These are phyloP conservation scores for Neofusicoccum sp. DNA, from an alignment of 2,329 filamentous ascomycete genomes.

Conservation along the genomic window DNA sequence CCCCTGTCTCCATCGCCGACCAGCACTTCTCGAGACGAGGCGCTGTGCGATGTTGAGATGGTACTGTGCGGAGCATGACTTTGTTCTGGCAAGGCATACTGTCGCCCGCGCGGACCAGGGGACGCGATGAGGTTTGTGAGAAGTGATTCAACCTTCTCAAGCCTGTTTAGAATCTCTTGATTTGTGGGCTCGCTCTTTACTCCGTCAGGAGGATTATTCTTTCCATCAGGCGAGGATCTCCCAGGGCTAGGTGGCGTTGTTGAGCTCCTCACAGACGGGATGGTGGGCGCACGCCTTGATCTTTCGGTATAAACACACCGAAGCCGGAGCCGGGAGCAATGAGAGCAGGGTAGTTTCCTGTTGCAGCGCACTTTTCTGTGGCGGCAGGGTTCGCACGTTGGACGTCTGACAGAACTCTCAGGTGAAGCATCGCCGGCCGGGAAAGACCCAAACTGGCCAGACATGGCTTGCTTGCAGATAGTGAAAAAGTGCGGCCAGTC, in stretches of 20 bases:
- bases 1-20: not conserved
- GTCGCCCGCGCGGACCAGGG: not conserved
- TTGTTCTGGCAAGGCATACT: not conserved
- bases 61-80: not conserved
- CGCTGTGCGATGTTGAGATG: too few relatives aligned
- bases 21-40: not conserved
- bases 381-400: not conserved
- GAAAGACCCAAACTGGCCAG: not conserved
- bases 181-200: not conserved
- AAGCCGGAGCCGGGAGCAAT: not conserved
- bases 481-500: too few relatives aligned
- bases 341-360: not conserved
- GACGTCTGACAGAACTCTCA: not conserved
- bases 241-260: not conserved
- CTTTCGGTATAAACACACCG: not conserved
- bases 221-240: not conserved
- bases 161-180: not conserved
- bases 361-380: conserved; percentile 8
- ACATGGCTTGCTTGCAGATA: not conserved
- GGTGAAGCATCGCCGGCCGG: not conserved
- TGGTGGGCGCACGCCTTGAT: not conserved
- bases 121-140: not conserved
- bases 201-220: not conserved
- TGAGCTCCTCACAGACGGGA: not conserved
- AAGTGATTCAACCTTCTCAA: not conserved